Conservation (phyloP, 495 filamentous ascomycete species). For the Hypoxylon perforatum region DNA sequence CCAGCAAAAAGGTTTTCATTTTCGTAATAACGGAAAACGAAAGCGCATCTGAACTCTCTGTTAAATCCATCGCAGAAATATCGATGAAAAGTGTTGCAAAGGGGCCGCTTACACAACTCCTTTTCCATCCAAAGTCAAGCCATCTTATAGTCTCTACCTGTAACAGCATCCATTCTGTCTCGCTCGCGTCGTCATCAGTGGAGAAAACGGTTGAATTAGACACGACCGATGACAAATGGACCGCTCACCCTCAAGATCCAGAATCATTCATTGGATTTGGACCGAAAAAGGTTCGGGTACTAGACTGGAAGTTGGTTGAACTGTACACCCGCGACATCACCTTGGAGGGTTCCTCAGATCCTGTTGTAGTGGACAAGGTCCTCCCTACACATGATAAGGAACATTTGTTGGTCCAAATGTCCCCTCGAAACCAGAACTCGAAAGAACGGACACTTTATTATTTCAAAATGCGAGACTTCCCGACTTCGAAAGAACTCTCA, state of each 20-base stretch:
- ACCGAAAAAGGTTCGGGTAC: constrained; percentile 26
- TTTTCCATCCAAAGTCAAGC: constrained; percentile 8
- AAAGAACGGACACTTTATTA: constrained; percentile 9
- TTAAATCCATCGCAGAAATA: not conserved
- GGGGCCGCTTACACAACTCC: constrained; percentile 14
- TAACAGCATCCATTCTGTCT: constrained; percentile 1
- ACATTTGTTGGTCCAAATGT: constrained; percentile 15
- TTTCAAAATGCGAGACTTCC: not conserved
- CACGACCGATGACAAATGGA: constrained; percentile 29
- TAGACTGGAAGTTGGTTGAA: constrained; percentile 4
- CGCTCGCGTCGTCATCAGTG: constrained; percentile 6
- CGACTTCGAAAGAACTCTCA: not conserved
- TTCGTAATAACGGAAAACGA: not conserved
- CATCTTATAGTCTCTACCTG: not conserved
- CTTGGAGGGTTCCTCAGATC: not conserved
- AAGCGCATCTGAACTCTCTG: not conserved
- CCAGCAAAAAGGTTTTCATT: constrained; percentile 34
- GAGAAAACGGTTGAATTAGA: constrained; percentile 3
- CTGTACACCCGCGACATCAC: not conserved
- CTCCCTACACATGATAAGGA: constrained; percentile 9
- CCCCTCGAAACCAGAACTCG: not conserved
- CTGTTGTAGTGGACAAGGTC: not conserved
- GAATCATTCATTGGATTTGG: constrained; percentile 38
- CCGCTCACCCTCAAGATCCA: constrained; percentile 38
- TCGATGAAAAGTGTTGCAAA: constrained; percentile 4